Percentiles rank a stretch among this genome's conserved stretches.
These are phyloP conservation scores for Aspergillus transmontanensis DNA, from an alignment of 2,329 filamentous ascomycete genomes.

Conservation along the genomic window DNA sequence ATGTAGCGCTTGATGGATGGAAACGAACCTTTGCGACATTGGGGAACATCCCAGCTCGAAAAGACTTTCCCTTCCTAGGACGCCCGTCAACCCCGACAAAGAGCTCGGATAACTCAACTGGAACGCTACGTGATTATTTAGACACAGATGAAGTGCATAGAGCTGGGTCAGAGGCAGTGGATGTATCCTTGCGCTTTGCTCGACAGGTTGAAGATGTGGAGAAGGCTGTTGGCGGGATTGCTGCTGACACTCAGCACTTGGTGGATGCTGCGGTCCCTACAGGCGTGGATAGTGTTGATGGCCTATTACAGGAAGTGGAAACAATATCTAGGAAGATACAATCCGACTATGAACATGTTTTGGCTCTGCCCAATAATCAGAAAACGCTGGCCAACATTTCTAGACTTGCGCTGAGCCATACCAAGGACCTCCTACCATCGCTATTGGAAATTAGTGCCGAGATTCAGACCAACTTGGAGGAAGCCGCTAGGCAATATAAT, in stretches of 20 bases:
- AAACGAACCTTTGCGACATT: constrained; percentile 39
- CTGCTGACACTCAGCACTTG: constrained; percentile 53
- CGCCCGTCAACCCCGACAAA: constrained; percentile 44
- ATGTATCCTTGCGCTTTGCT: constrained; percentile 62
- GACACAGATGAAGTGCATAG: constrained; percentile 72
- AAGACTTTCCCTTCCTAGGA: constrained; percentile 46
- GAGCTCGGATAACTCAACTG: constrained; percentile 49
- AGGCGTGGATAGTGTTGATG: constrained; percentile 64
- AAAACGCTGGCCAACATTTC: constrained; percentile 64
- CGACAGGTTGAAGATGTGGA: constrained; percentile 64
- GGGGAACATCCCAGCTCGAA: constrained; percentile 45
- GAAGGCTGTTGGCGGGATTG: constrained; percentile 61
- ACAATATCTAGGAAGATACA: constrained; percentile 83
- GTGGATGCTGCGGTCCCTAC: constrained; percentile 50
- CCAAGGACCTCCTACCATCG: constrained; percentile 63
- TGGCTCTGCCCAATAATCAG: constrained; percentile 68
- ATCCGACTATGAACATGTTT: constrained; percentile 78
- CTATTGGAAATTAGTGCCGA: constrained; percentile 60
- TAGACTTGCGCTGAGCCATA: constrained; percentile 66
- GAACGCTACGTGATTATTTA: constrained; percentile 74
- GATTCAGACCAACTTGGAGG: constrained; percentile 51
- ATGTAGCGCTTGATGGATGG: constrained; percentile 47
- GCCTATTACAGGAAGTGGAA: constrained; percentile 81
- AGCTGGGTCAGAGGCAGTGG: constrained; percentile 67
- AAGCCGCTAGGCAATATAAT: constrained; percentile 67